phyloP scores from a whole-genome alignment of 1,284 basidiomycete species.

The Coriolopsis trogii region DNA sequence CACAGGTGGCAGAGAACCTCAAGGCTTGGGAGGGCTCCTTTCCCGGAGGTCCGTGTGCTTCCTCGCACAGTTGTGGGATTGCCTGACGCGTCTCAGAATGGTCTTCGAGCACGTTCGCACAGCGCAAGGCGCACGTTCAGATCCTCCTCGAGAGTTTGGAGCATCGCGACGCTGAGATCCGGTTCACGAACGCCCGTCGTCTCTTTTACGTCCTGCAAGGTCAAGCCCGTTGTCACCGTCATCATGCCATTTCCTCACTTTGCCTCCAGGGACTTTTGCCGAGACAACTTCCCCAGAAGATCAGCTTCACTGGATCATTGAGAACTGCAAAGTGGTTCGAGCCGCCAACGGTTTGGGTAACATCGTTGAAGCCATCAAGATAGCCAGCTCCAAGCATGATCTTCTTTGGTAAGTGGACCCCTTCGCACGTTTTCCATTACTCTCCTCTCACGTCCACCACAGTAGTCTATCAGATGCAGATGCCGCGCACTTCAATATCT shows the following conservation, averaged over 20 bases:
- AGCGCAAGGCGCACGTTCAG: slow-evolving; percentile 76
- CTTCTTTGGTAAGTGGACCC: slow-evolving; percentile 62
- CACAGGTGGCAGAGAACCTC: slow-evolving; percentile 86
- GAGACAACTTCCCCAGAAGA: slow-evolving; percentile 92
- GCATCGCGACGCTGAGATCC: slow-evolving; percentile 79
- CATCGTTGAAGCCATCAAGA: slow-evolving; percentile 88
- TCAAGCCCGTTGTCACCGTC: slow-evolving; percentile 33
- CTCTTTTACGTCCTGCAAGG: slow-evolving; percentile 93
- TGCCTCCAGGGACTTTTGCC: slow-evolving; percentile 78
- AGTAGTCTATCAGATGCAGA: slow-evolving; percentile 78
- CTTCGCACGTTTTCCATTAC: background rate
- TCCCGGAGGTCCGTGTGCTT: slow-evolving; percentile 57
- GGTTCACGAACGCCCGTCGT: slow-evolving; percentile 86
- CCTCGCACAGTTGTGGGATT: slow-evolving; percentile 20
- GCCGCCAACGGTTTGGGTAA: slow-evolving; percentile 83
- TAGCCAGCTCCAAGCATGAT: slow-evolving; percentile 89
- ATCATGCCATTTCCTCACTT: slow-evolving; percentile 1
- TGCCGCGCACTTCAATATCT: slow-evolving; percentile 67
- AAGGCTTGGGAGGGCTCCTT: slow-evolving; percentile 88
- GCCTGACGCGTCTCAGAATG: slow-evolving; percentile 57
- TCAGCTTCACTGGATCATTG: slow-evolving; percentile 94
- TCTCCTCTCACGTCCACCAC: slow-evolving; percentile 13
- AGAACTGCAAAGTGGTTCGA: slow-evolving; percentile 90
- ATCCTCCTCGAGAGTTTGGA: slow-evolving; percentile 84
- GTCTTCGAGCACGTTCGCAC: slow-evolving; percentile 66